Conservation (phyloP, 306 rosid genomes). For the Styphnolobium japonicum region DNA sequence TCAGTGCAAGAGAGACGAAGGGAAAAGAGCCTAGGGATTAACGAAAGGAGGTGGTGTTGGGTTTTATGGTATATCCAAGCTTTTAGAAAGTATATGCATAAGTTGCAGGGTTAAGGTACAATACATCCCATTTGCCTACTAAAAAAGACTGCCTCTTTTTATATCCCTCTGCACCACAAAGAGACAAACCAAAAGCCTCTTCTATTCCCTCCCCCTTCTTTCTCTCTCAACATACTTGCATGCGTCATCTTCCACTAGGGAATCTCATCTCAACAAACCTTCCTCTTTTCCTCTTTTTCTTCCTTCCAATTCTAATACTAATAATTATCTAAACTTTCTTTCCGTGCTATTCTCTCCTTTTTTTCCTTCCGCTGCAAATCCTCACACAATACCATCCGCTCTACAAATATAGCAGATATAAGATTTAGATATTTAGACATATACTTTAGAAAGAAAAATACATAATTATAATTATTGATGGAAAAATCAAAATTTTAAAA, state of each 20-base stretch:
- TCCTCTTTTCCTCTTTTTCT: constrained; percentile 56
- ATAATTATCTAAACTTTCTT: constrained; percentile 60
- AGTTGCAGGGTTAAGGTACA: constrained; percentile 87
- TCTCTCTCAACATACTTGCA: constrained; percentile 51
- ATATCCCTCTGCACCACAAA: constrained; percentile 51
- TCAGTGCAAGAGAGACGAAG: constrained; percentile 37
- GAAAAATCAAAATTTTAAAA: too few species aligned
- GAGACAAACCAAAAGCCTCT: constrained; percentile 80
- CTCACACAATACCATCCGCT: constrained; percentile 25
- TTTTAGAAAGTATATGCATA: constrained; percentile 78
- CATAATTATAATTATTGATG: too few species aligned
- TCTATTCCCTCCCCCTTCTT: constrained; percentile 46
- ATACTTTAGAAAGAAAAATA: too few species aligned
- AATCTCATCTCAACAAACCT: constrained; percentile 55
- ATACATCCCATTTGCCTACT: constrained; percentile 83
- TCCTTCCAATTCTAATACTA: constrained; percentile 53
- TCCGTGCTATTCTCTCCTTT: constrained; percentile 43
- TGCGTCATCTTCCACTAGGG: constrained; percentile 82
- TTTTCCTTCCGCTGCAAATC: constrained; percentile 45
- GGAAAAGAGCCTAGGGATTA: constrained; percentile 72
- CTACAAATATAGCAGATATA: background rate
- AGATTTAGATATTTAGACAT: too few species aligned
- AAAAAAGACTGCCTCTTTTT: constrained; percentile 58
- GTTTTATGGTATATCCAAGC: constrained; percentile 70
- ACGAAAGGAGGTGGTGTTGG: constrained; percentile 60